These are phyloP conservation scores for Penicillium riverlandense DNA, from an alignment of 495 filamentous ascomycete species.

Conservation along the genomic window DNA sequence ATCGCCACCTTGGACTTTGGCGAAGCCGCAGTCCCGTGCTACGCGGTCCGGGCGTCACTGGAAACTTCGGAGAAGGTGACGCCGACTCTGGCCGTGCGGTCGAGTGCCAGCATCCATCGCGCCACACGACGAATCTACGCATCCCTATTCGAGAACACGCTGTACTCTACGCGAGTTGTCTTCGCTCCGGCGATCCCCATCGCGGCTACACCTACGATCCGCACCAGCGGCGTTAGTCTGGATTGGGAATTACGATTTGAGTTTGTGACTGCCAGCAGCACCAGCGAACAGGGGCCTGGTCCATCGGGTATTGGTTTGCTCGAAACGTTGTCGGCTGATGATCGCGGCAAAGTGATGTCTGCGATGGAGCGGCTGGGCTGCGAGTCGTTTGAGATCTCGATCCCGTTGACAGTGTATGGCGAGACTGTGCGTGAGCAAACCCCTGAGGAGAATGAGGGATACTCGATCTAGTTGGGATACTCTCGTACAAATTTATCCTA, in stretches of 20 bases:
- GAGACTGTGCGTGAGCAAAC: conserved; percentile 44
- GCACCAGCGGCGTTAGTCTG: conserved; percentile 76
- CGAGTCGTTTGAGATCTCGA: conserved; percentile 84
- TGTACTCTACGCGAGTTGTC: conserved; percentile 69
- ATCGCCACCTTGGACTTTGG: conserved; percentile 77
- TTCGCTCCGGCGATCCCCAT: conserved; percentile 78
- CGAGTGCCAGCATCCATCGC: conserved; percentile 71
- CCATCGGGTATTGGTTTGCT: conserved; percentile 37
- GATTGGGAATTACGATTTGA: conserved; percentile 85
- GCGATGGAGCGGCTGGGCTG: conserved; percentile 70
- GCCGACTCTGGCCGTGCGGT: conserved; percentile 72
- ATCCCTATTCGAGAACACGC: conserved; percentile 66
- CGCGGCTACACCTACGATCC: conserved; percentile 76
- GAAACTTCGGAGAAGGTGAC: conserved; percentile 77
- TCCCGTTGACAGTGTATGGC: conserved; percentile 79
- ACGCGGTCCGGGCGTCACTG: conserved; percentile 66
- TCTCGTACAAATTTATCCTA: too few species aligned
- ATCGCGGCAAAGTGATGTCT: conserved; percentile 62
- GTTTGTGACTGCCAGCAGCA: conserved; percentile 62
- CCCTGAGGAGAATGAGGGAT: conserved; percentile 40
- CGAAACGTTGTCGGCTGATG: conserved; percentile 58
- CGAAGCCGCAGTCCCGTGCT: conserved; percentile 65
- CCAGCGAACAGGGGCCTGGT: conserved; percentile 20
- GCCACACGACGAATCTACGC: conserved; percentile 77
- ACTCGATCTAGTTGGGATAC: conserved; percentile 26